phyloP scores from a whole-genome alignment of 2,329 filamentous ascomycete species.

The Diaporthe velutina region DNA sequence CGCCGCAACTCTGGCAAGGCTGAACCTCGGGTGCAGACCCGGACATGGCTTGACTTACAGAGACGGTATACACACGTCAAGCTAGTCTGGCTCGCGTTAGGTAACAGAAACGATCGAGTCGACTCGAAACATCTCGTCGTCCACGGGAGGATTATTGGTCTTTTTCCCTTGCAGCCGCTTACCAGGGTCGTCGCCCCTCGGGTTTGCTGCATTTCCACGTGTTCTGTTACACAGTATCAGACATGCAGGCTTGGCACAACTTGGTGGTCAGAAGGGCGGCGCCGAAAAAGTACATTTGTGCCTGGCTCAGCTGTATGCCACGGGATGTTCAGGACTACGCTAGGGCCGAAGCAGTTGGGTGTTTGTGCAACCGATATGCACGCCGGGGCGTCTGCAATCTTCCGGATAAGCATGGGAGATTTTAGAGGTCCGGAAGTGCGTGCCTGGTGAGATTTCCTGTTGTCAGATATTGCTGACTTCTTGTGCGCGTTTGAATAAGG shows the following conservation, averaged over 20 bases:
- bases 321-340: not conserved
- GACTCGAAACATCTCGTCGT: not conserved
- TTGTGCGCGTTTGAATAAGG: too few relatives aligned
- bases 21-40: not conserved
- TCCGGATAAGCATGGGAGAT: slow-evolving; percentile 9
- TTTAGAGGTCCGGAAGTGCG: not conserved
- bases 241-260: slow-evolving; percentile 25
- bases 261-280: slow-evolving; percentile 7
- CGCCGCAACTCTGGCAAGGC: slow-evolving; percentile 19
- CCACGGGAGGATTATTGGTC: not conserved
- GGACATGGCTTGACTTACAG: not conserved
- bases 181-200: not conserved
- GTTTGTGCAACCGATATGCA: not conserved
- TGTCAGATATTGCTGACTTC: not conserved
- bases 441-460: not conserved
- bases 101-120: not conserved
- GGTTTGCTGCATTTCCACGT: slow-evolving; percentile 18
- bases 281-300: not conserved
- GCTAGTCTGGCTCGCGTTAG: slow-evolving; percentile 4
- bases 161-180: not conserved
- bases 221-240: slow-evolving; percentile 27
- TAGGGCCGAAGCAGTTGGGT: slow-evolving; percentile 4
- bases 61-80: not conserved
- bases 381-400: slow-evolving; percentile 2
- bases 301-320: not conserved